These are phyloP conservation scores for Bonia amplexicaulis DNA, from an alignment of 176 grass and related monocot genomes.

Conservation along the genomic window DNA sequence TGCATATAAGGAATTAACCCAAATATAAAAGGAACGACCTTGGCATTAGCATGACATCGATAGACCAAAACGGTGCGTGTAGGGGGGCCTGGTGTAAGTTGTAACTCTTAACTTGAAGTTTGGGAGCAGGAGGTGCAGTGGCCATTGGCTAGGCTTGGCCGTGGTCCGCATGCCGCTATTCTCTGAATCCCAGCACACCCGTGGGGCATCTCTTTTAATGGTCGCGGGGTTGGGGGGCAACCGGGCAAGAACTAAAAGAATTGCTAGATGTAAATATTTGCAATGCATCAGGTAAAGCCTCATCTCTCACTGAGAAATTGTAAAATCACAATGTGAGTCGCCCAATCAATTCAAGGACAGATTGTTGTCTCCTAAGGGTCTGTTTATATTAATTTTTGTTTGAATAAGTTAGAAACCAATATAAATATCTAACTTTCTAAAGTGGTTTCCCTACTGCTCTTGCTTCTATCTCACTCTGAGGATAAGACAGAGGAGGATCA, in stretches of 20 bases:
- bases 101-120: not conserved
- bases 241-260: not conserved
- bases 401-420: no score
- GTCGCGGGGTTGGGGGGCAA: constrained; percentile 1
- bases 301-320: not conserved
- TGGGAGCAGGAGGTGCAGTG: not conserved
- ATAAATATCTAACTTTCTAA: no score
- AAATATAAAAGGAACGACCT: not conserved
- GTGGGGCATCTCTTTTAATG: not conserved
- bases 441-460: no score
- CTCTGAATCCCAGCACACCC: constrained; percentile 14
- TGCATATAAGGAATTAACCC: no score
- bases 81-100: not conserved
- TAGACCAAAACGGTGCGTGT: not conserved
- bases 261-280: not conserved
- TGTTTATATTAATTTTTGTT: no score
- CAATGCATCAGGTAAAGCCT: not conserved
- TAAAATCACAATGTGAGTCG: not conserved
- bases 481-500: no score
- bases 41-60: not conserved
- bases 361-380: no score
- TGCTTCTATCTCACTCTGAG: no score
- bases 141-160: not conserved
- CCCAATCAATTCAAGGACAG: not conserved
- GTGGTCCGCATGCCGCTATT: not conserved